Conservation (phyloP, 106 monocot species). For the Platanthera zijinensis region DNA sequence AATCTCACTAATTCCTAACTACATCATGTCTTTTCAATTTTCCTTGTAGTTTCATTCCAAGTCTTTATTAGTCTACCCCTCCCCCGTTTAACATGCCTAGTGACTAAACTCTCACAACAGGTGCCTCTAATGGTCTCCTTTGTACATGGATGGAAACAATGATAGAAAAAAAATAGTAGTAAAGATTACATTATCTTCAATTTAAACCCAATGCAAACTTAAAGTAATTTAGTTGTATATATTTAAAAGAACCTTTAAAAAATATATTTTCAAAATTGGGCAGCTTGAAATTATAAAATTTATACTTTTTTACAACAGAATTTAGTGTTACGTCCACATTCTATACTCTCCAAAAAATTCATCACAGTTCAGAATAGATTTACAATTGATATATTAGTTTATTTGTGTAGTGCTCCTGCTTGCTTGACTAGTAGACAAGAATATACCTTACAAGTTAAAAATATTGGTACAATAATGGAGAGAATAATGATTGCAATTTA, state of each 20-base stretch:
- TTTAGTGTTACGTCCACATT: background rate
- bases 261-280: background rate
- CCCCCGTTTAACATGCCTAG: too few species aligned
- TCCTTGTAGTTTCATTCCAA: too few species aligned
- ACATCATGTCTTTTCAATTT: too few species aligned
- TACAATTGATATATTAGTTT: background rate
- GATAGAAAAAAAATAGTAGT: background rate
- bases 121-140: too few species aligned
- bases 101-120: too few species aligned
- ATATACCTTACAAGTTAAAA: background rate
- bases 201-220: background rate
- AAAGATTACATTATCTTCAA: background rate
- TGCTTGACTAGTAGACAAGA: background rate
- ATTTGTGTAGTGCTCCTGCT: background rate
- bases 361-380: background rate
- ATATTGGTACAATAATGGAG: background rate
- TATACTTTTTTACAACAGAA: too few species aligned
- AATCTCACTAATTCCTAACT: too few species aligned
- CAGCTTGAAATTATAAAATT: background rate
- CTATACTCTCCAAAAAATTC: background rate
- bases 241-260: background rate
- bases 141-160: too few species aligned
- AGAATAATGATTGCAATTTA: conserved; percentile 1
- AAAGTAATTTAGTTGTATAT: background rate
- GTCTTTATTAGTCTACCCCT: too few species aligned